These are phyloP conservation scores for Yamadazyma triangularis DNA, from an alignment of 1,139 yeast genomes.

Conservation along the genomic window DNA sequence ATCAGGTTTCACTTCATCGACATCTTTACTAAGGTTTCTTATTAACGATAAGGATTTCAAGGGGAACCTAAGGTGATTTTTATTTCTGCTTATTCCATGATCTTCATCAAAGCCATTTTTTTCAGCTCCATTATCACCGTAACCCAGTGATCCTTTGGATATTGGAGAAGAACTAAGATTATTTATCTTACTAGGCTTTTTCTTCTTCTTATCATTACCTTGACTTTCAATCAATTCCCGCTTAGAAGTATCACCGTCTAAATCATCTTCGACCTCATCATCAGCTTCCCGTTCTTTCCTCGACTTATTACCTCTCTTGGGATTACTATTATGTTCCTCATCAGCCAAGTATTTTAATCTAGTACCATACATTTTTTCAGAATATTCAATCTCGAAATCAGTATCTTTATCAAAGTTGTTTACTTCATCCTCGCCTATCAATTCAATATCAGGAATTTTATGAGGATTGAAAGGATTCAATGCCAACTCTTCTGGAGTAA, in stretches of 20 bases:
- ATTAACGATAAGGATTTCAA: background rate
- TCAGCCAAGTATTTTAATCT: constrained; percentile 55
- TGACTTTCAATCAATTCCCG: constrained; percentile 1
- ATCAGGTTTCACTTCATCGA: background rate
- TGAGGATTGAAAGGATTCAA: constrained; percentile 62
- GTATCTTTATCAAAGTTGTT: constrained; percentile 63
- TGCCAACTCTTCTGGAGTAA: constrained; percentile 48
- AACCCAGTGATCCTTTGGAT: background rate
- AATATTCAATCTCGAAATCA: constrained; percentile 64
- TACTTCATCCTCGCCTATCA: constrained; percentile 34
- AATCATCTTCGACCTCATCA: constrained; percentile 13
- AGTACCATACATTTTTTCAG: constrained; percentile 61
- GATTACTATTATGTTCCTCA: constrained; percentile 34
- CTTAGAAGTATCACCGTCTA: constrained; percentile 1
- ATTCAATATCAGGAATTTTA: constrained; percentile 45
- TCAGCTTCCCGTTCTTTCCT: constrained; percentile 23
- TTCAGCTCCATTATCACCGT: background rate
- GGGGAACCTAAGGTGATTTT: background rate
- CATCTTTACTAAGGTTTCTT: too few relatives aligned
- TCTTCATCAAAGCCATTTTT: constrained; percentile 3
- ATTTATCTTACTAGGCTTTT: constrained; percentile 2
- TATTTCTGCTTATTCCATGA: background rate
- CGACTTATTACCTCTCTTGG: constrained; percentile 31
- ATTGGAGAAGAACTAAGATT: background rate
- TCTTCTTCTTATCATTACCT: constrained; percentile 10